A percentile compares a stretch with the other conserved stretches of the same genome.
phyloP scores from a whole-genome alignment of 2,329 filamentous ascomycete species.

The Paecilomyces niveus region DNA sequence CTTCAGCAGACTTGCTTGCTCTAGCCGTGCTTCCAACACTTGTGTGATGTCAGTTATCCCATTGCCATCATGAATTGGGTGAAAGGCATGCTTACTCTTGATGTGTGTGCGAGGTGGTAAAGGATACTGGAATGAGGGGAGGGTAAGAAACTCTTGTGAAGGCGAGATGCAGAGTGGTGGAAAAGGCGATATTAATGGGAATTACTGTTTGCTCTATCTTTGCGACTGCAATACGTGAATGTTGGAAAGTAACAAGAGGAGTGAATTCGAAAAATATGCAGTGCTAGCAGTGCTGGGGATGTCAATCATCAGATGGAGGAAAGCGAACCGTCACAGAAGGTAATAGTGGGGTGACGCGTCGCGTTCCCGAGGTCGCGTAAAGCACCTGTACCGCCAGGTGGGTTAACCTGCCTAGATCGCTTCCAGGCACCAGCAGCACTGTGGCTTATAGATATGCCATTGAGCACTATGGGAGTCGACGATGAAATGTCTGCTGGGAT shows the following conservation, averaged over 20 bases:
- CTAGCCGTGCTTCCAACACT: slow-evolving; percentile 97
- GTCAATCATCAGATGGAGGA: neutral
- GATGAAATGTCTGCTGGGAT: neutral
- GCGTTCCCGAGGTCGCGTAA: neutral
- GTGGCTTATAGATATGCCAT: neutral
- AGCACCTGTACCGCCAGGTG: neutral
- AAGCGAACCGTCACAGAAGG: neutral
- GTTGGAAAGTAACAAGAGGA: neutral
- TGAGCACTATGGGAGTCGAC: neutral
- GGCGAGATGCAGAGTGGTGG: neutral
- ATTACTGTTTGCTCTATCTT: neutral
- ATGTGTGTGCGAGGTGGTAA: neutral
- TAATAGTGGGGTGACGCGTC: slow-evolving; percentile 3
- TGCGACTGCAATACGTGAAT: neutral
- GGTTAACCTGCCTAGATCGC: neutral
- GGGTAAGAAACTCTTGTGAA: neutral
- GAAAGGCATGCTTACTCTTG: slow-evolving; percentile 21
- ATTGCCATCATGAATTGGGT: neutral
- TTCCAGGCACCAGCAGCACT: neutral
- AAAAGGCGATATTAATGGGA: neutral
- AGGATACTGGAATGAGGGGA: neutral
- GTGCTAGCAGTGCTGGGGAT: neutral
- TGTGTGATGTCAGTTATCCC: slow-evolving; percentile 17
- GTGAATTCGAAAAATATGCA: neutral
- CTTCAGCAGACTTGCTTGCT: slow-evolving; percentile 90